Evolutionary conservation across 2,329 filamentous ascomycete species (phyloP), one percentile per base, ranked within the genome.

Genomic region (Ampelomyces quisqualis): DNA sequence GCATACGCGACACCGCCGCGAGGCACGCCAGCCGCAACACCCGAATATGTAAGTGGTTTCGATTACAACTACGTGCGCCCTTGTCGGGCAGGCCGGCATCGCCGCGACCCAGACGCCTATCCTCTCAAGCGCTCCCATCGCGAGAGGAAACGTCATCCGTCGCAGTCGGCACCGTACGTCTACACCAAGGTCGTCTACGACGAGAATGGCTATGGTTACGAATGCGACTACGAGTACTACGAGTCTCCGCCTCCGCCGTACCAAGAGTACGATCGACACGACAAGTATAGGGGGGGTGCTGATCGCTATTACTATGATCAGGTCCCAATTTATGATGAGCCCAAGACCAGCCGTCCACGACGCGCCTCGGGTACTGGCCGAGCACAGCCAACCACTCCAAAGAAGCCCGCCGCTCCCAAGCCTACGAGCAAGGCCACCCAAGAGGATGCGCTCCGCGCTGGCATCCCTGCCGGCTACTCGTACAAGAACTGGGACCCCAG

Each of bases 401-500:
- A 68, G 55, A 60, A 64, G 46, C 56, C 63, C 22, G 34, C 66
- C 7, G 48, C 64, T 18, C 15, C 47, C 36, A 73, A 70, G 60
- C 53, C 65, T 10, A 38, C 53, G 14, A 57, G 69, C 33, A 69
- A 72, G 57, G 82, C 82, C 43, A 84, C 80, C 30, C 80, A 80
- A 65, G 85, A 88, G 40, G 81, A 85, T 54, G 80, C 80, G 43
- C 72, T 72, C 47, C 73, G 74, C 20, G 78, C 75, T 62, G 79
- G 81, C 45, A 96, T 98, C 42, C 90, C 93, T 2, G 70, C 82
- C 1, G 91, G 93, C 49, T 98, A 94, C 74, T 95, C 89, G 18
- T 82, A 91, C 65, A 97, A 97, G 78, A 95, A 97, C 75, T 97
- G 93, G 93, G 93, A 98, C 67, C 91, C 91, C 1, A 84, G 82